Evolutionary conservation across 2,329 filamentous ascomycete species (phyloP).

Genomic region (Fulvia fulva): DNA sequence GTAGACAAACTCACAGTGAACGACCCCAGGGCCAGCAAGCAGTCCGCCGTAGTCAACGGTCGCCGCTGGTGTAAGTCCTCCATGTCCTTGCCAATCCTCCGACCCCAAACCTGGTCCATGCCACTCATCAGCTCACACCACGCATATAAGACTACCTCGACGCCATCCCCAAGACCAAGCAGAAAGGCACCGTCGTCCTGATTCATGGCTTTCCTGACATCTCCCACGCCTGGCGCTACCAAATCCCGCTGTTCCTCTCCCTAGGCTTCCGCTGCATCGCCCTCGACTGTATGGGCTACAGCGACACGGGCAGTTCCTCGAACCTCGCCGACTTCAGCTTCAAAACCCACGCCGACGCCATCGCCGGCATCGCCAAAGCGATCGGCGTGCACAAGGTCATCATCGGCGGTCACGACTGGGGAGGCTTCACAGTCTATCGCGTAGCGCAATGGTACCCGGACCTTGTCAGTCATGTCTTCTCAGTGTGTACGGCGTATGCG

Average conservation of each 20-base stretch:
- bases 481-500: conserved; percentile 70
- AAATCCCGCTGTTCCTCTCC: conserved; percentile 71
- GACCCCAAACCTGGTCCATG: not conserved
- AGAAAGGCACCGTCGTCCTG: conserved; percentile 53
- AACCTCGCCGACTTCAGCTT: conserved; percentile 59
- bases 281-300: conserved; percentile 84
- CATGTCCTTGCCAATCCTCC: not conserved
- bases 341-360: conserved; percentile 69
- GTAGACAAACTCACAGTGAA: conserved; percentile 3
- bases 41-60: conserved; percentile 60
- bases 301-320: conserved; percentile 52
- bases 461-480: conserved; percentile 70
- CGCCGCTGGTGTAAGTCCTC: conserved; percentile 57
- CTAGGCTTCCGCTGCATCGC: conserved; percentile 75
- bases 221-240: conserved; percentile 81
- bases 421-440: conserved; percentile 72
- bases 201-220: conserved; percentile 83
- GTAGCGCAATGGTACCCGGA: conserved; percentile 68
- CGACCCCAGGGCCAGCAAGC: not conserved
- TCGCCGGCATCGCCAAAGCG: conserved; percentile 65
- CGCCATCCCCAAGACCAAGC: conserved; percentile 23
- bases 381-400: conserved; percentile 60
- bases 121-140: not conserved
- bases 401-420: conserved; percentile 90
- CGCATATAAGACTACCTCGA: conserved; percentile 44